A percentile compares a stretch with the other conserved stretches of the same genome.
phyloP scores from a whole-genome alignment of 2,329 filamentous ascomycete genomes.

The Pyrenochaeta sp. region DNA sequence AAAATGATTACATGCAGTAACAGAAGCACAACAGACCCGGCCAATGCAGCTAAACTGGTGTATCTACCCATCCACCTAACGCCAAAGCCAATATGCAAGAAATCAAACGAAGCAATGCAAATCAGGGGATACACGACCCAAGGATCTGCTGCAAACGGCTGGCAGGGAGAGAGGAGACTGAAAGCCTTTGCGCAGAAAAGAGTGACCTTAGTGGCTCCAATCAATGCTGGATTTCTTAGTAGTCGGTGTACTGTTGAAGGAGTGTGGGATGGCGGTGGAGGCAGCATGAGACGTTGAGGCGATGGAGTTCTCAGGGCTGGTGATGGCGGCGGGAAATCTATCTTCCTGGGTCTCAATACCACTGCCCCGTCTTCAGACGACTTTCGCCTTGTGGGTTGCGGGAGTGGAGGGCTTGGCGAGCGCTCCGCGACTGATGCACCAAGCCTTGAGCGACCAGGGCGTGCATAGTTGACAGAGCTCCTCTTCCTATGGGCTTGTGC shows the following conservation, averaged over 20 bases:
- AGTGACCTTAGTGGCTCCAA: slow-evolving; percentile 59
- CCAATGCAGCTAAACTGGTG: slow-evolving; percentile 42
- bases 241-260: slow-evolving; percentile 15
- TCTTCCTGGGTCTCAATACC: slow-evolving; percentile 39
- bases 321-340: slow-evolving; percentile 33
- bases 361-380: slow-evolving; percentile 40
- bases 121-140: slow-evolving; percentile 74
- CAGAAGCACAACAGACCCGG: slow-evolving; percentile 54
- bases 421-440: slow-evolving; percentile 41
- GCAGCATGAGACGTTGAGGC: slow-evolving; percentile 44
- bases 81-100: slow-evolving; percentile 45
- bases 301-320: slow-evolving; percentile 23
- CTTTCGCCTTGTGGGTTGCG: slow-evolving; percentile 20
- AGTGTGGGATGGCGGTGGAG: slow-evolving; percentile 36
- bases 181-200: slow-evolving; percentile 75
- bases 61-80: slow-evolving; percentile 23
- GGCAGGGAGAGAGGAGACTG: slow-evolving; percentile 72
- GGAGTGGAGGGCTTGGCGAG: slow-evolving; percentile 44
- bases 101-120: slow-evolving; percentile 72
- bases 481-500: slow-evolving; percentile 32
- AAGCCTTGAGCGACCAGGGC: slow-evolving; percentile 45
- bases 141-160: slow-evolving; percentile 72
- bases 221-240: slow-evolving; percentile 41
- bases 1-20: slow-evolving; percentile 59
- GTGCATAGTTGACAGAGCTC: slow-evolving; percentile 34